A percentile compares a stretch with the other conserved stretches of the same genome.
These are phyloP conservation scores for Linum tenue DNA, from an alignment of 345 rosid species.

Conservation along the genomic window DNA sequence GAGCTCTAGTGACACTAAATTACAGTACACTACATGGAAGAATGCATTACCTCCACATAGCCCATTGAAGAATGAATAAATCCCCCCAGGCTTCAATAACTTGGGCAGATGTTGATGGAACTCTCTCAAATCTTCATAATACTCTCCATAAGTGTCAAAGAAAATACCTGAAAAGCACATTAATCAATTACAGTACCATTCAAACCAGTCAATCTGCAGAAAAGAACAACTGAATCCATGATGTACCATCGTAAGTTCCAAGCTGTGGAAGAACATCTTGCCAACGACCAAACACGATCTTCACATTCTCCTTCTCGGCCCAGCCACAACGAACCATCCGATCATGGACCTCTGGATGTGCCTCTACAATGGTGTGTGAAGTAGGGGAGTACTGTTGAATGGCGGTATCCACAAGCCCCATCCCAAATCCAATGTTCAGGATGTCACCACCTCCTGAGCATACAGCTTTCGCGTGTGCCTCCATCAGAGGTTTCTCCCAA, in stretches of 20 bases:
- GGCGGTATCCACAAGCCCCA: constrained; percentile 88
- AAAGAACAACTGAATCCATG: constrained; percentile 1
- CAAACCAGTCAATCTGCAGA: neutral
- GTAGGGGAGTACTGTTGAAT: constrained; percentile 54
- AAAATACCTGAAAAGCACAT: constrained; percentile 42
- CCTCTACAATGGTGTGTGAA: constrained; percentile 71
- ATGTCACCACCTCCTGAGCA: constrained; percentile 56
- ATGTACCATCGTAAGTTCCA: constrained; percentile 62
- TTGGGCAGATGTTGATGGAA: constrained; percentile 65
- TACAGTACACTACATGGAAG: constrained; percentile 80
- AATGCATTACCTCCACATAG: constrained; percentile 87
- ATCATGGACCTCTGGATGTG: constrained; percentile 68
- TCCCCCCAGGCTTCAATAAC: constrained; percentile 62
- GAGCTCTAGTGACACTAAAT: constrained; percentile 70
- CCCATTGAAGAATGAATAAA: constrained; percentile 80
- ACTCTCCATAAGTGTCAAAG: constrained; percentile 86
- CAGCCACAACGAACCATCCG: constrained; percentile 71
- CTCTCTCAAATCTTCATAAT: constrained; percentile 73
- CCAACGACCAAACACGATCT: constrained; percentile 68
- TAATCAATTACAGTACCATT: neutral
- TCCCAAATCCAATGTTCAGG: constrained; percentile 46
- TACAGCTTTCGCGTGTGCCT: constrained; percentile 87
- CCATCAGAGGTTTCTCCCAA: constrained; percentile 94
- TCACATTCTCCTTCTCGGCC: constrained; percentile 58
- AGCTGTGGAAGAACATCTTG: too few species aligned